Evolutionary conservation across 1,284 basidiomycete genomes (phyloP).

Genomic region (Caloboletus firmus): DNA sequence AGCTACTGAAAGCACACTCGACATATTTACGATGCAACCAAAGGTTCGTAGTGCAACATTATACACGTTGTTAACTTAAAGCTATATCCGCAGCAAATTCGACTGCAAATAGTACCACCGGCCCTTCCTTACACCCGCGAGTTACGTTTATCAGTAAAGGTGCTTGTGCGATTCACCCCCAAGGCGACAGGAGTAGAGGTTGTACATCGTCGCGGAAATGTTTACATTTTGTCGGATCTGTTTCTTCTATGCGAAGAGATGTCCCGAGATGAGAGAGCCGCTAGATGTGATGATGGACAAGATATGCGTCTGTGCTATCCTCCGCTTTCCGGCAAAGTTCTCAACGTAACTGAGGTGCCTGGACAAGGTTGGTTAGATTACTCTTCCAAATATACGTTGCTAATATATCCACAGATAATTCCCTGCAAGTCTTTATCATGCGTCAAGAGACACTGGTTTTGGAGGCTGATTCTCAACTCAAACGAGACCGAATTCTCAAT

Average conservation of each 20-base stretch:
- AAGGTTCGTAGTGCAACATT: conserved; percentile 56
- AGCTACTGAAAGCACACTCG: conserved; percentile 77
- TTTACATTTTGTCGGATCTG: conserved; percentile 91
- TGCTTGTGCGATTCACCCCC: conserved; percentile 78
- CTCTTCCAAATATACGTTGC: conserved; percentile 5
- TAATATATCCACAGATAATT: conserved; percentile 52
- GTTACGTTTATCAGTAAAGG: conserved; percentile 75
- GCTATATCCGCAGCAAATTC: conserved; percentile 64
- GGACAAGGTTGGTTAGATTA: conserved; percentile 49
- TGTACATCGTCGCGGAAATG: conserved; percentile 73
- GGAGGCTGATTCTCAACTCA: conserved; percentile 59
- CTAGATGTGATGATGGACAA: conserved; percentile 54
- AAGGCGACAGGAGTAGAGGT: conserved; percentile 73
- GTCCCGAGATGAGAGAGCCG: conserved; percentile 58
- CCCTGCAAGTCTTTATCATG: conserved; percentile 82
- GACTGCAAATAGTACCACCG: conserved; percentile 87
- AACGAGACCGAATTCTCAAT: conserved; percentile 67
- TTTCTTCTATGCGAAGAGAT: conserved; percentile 88
- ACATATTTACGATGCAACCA: conserved; percentile 95
- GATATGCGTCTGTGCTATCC: conserved; percentile 97
- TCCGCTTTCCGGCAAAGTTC: conserved; percentile 92
- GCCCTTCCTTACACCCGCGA: conserved; percentile 79
- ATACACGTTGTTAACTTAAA: conserved; percentile 15
- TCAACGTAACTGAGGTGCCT: conserved; percentile 67
- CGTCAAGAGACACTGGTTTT: conserved; percentile 83